These are phyloP conservation scores for Calocybe gambosa DNA, from an alignment of 1,284 basidiomycete genomes.

Conservation along the genomic window DNA sequence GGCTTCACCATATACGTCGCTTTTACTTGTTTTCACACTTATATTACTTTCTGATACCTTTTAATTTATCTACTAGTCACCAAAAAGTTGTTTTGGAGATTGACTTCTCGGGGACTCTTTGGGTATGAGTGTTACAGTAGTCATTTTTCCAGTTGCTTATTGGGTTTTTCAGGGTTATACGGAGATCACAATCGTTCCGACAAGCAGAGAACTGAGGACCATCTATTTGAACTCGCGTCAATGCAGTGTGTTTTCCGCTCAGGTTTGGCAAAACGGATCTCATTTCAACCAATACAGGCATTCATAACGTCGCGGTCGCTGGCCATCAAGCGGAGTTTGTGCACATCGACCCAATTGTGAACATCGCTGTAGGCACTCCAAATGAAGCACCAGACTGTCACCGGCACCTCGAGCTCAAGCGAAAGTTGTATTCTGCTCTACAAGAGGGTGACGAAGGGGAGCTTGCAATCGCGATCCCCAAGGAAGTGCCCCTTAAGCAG, in stretches of 20 bases:
- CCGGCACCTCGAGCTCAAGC: constrained; percentile 89
- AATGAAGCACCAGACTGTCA: constrained; percentile 77
- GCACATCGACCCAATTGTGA: constrained; percentile 71
- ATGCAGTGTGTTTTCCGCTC: constrained; percentile 53
- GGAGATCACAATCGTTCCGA: constrained; percentile 82
- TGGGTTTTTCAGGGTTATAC: constrained; percentile 69
- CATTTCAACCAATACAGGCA: constrained; percentile 38
- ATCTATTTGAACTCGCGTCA: constrained; percentile 84
- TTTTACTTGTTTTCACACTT: constrained; percentile 25
- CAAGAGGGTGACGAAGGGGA: constrained; percentile 93
- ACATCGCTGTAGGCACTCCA: constrained; percentile 52
- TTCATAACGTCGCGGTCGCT: constrained; percentile 69
- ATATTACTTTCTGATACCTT: constrained; percentile 38
- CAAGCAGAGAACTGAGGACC: constrained; percentile 67
- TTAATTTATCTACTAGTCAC: constrained; percentile 72
- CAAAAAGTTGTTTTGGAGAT: constrained; percentile 90
- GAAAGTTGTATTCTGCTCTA: constrained; percentile 85
- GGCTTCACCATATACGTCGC: constrained; percentile 81
- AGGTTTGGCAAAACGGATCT: constrained; percentile 12
- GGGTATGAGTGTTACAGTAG: constrained; percentile 42
- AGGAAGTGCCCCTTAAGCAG: constrained; percentile 67
- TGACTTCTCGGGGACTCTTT: constrained; percentile 75
- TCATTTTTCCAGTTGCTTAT: constrained; percentile 18
- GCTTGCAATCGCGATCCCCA: constrained; percentile 84
- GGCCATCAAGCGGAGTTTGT: constrained; percentile 68